These are phyloP conservation scores for Elsinoe arachidis DNA, from an alignment of 2,329 filamentous ascomycete species.

Conservation along the genomic window DNA sequence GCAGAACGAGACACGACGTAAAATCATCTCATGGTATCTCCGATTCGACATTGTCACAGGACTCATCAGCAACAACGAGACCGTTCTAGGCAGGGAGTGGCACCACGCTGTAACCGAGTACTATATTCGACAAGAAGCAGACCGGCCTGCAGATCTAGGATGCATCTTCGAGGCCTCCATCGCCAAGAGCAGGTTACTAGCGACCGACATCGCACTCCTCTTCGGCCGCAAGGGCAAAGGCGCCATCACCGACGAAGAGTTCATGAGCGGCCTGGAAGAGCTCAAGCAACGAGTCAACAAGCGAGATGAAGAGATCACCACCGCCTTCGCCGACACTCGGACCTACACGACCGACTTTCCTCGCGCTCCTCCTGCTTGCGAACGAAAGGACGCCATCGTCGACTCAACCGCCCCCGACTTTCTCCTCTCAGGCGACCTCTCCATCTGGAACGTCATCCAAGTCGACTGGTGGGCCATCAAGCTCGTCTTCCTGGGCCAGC, in stretches of 20 bases:
- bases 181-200: conserved; percentile 60
- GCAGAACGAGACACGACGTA: conserved; percentile 60
- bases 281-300: conserved; percentile 30
- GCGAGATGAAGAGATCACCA: conserved; percentile 47
- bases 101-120: conserved; percentile 57
- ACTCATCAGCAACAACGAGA: conserved; percentile 70
- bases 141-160: conserved; percentile 53
- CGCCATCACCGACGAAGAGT: conserved; percentile 57
- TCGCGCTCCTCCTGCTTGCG: conserved; percentile 35
- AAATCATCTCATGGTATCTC: conserved; percentile 79
- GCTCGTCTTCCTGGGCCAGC: conserved; percentile 72
- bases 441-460: conserved; percentile 63
- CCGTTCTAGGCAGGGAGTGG: conserved; percentile 69
- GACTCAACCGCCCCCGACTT: conserved; percentile 61
- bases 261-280: conserved; percentile 47
- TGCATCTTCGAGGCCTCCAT: conserved; percentile 57
- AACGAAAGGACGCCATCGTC: conserved; percentile 56
- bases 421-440: conserved; percentile 63
- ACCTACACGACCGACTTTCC: conserved; percentile 58
- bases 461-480: conserved; percentile 72
- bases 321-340: conserved; percentile 51
- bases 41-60: conserved; percentile 81
- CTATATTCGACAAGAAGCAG: conserved; percentile 50
- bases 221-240: conserved; percentile 60
- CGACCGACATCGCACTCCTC: conserved; percentile 70